These are phyloP conservation scores for Trichoderma pleuroti DNA, from an alignment of 2,329 filamentous ascomycete species.

Conservation along the genomic window DNA sequence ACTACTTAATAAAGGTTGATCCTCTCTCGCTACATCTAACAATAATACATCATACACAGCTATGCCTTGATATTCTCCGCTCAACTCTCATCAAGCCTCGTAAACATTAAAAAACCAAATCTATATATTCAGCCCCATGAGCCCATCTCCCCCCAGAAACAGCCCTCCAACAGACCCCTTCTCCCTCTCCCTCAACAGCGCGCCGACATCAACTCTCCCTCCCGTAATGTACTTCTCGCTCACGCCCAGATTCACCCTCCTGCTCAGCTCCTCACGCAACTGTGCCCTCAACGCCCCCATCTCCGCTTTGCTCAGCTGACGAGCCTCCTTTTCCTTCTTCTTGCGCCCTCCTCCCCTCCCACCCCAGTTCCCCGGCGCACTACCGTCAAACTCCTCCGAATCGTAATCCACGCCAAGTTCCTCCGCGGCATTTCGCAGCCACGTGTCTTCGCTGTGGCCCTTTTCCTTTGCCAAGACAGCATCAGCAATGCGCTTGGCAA, in stretches of 20 bases:
- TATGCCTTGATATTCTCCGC: neutral
- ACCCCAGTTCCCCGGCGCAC: constrained; percentile 59
- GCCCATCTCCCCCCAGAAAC: constrained; percentile 41
- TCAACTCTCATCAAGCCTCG: neutral
- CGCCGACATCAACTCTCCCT: constrained; percentile 78
- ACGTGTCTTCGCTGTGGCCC: constrained; percentile 75
- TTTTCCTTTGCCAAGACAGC: constrained; percentile 82
- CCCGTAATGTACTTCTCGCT: constrained; percentile 81
- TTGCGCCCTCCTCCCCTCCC: constrained; percentile 71
- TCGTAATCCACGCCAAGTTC: constrained; percentile 94
- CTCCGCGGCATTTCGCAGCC: constrained; percentile 79
- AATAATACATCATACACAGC: neutral
- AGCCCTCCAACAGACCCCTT: constrained; percentile 38
- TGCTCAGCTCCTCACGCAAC: constrained; percentile 64
- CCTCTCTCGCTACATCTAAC: neutral
- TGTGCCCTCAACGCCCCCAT: constrained; percentile 66
- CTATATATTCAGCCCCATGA: constrained; percentile 22
- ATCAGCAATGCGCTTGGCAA: constrained; percentile 88
- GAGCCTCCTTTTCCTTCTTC: constrained; percentile 69
- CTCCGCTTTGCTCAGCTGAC: constrained; percentile 68
- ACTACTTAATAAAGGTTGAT: neutral
- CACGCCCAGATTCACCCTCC: constrained; percentile 80
- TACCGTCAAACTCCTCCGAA: constrained; percentile 80
- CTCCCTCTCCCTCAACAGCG: constrained; percentile 60
- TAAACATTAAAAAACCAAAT: neutral